phyloP scores from a whole-genome alignment of 78 protist species.

The Acrasis kona region DNA sequence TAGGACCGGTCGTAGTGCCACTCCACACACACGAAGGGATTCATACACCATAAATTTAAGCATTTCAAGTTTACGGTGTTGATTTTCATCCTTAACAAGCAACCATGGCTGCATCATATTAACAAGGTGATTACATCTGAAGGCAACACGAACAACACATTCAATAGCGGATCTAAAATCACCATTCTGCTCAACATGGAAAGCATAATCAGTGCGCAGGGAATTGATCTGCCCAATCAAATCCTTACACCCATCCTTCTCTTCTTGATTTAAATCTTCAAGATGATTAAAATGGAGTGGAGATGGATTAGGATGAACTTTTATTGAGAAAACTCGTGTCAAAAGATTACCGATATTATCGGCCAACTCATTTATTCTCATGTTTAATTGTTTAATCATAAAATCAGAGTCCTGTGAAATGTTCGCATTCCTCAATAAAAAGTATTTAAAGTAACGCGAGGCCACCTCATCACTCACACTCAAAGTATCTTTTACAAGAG shows the following conservation, averaged over 20 bases:
- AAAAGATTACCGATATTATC: constrained; percentile 19
- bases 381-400: background rate
- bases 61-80: background rate
- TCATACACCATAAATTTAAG: background rate
- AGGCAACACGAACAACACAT: background rate
- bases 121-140: background rate
- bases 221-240: no score
- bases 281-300: background rate
- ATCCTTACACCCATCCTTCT: background rate
- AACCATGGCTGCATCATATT: background rate
- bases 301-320: background rate
- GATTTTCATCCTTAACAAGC: no score
- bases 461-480: constrained; percentile 43
- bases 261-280: background rate
- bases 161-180: background rate
- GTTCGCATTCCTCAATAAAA: constrained; percentile 16
- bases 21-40: background rate
- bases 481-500: no score
- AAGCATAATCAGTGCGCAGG: background rate
- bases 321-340: background rate
- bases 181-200: background rate
- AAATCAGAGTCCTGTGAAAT: constrained; percentile 50
- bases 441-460: constrained; percentile 43
- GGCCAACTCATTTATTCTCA: constrained; percentile 14
- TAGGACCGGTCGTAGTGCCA: background rate